These are phyloP conservation scores for Stipa capillata DNA, from an alignment of 176 grass and related monocot genomes.

Conservation along the genomic window DNA sequence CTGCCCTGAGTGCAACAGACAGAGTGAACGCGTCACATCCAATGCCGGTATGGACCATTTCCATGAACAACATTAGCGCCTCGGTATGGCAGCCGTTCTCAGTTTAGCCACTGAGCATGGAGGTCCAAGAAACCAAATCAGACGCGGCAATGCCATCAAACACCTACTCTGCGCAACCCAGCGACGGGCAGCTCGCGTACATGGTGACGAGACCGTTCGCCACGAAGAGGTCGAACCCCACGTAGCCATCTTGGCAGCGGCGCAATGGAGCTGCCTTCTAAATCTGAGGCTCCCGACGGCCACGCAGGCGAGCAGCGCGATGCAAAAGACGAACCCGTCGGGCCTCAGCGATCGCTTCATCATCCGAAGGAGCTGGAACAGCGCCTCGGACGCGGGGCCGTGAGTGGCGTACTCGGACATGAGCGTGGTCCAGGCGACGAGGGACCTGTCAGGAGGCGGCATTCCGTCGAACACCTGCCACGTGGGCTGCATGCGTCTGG, in stretches of 20 bases:
- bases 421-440: conserved; percentile 46
- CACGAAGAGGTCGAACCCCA: conserved; percentile 39
- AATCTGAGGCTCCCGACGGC: conserved; percentile 19
- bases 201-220: conserved; percentile 54
- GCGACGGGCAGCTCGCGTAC: conserved; percentile 46
- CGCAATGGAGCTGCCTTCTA: conserved; percentile 42
- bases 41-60: conserved; percentile 28
- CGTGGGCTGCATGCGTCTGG: conserved; percentile 43
- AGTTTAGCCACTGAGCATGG: conserved; percentile 55
- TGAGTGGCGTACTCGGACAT: conserved; percentile 65
- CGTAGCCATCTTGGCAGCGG: conserved; percentile 22
- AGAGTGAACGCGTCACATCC: conserved; percentile 38
- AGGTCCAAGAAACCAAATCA: conserved; percentile 63
- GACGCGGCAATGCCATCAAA: conserved; percentile 30
- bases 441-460: conserved; percentile 7
- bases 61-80: conserved; percentile 39
- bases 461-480: conserved; percentile 45
- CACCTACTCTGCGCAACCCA: conserved; percentile 39
- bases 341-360: conserved; percentile 18
- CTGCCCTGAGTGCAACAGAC: conserved; percentile 42
- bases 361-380: conserved; percentile 40
- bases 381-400: conserved; percentile 38
- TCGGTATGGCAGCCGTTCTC: conserved; percentile 37
- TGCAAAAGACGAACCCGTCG: conserved; percentile 65
- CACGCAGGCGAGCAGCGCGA: conserved; percentile 49